Evolutionary conservation across 2,329 filamentous ascomycete genomes (phyloP).

Genomic region (Scedosporium aurantiacum): DNA sequence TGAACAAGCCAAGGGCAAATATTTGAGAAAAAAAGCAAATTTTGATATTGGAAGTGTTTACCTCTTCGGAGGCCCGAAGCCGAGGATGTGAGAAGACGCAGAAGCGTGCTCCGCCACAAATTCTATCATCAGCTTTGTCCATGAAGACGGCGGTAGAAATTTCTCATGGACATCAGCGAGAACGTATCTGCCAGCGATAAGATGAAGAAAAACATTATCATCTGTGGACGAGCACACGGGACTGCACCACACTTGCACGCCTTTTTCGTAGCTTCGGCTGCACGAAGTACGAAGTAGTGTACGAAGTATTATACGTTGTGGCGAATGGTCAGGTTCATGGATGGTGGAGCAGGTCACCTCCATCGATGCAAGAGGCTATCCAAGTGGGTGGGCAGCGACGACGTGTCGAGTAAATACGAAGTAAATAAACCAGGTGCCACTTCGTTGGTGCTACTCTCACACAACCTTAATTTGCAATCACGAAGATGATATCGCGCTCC

Average conservation of each 20-base stretch:
- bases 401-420: not conserved
- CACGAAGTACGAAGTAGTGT: too few relatives aligned
- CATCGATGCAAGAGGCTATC: not conserved
- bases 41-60: not conserved
- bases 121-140: not conserved
- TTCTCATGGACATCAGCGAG: too few relatives aligned
- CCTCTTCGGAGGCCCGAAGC: not conserved
- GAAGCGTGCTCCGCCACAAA: not conserved
- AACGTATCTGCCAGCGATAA: too few relatives aligned
- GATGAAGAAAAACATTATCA: too few relatives aligned
- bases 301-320: too few relatives aligned
- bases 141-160: too few relatives aligned
- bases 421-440: slow-evolving; percentile 1
- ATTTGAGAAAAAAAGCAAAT: not conserved
- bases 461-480: not conserved
- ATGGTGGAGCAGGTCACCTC: too few relatives aligned
- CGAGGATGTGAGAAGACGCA: not conserved
- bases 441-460: not conserved
- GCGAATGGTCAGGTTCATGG: too few relatives aligned
- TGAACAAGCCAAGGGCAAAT: not conserved
- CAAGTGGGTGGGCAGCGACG: not conserved
- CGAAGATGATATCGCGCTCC: not conserved
- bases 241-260: too few relatives aligned
- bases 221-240: too few relatives aligned
- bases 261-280: too few relatives aligned